Percentiles rank a stretch among this genome's conserved stretches.
Evolutionary conservation across 2,329 filamentous ascomycete genomes (phyloP).

Genomic region (Teratosphaeriaceae sp.): DNA sequence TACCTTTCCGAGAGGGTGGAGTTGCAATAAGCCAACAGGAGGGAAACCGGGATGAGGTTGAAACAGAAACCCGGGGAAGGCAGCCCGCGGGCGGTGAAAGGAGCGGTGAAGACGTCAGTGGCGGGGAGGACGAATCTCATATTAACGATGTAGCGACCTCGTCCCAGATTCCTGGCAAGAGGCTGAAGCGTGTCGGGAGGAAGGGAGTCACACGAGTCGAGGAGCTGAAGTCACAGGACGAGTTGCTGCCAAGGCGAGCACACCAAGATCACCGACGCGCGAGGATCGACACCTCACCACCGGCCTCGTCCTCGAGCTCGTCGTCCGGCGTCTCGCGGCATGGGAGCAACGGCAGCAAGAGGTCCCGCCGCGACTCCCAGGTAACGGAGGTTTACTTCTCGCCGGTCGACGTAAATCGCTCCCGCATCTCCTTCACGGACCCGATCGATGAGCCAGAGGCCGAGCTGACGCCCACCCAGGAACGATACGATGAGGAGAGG

Average conservation of each 20-base stretch:
- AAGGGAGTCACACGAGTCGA: not conserved
- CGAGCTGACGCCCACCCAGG: conserved; percentile 11
- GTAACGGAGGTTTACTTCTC: conserved; percentile 22
- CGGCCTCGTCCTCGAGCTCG: not conserved
- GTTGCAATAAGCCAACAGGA: too few relatives aligned
- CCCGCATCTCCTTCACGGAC: conserved; percentile 18
- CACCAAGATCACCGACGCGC: not conserved
- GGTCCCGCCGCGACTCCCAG: conserved; percentile 1
- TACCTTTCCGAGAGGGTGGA: not conserved
- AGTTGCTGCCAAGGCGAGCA: not conserved
- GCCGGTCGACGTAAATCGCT: conserved; percentile 17
- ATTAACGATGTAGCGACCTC: not conserved
- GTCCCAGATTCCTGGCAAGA: too few relatives aligned
- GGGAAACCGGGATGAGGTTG: not conserved
- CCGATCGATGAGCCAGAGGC: conserved; percentile 8
- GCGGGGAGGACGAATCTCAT: too few relatives aligned
- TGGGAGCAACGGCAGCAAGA: not conserved
- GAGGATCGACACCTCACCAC: not conserved
- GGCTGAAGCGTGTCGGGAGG: too few relatives aligned
- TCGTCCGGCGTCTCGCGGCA: not conserved
- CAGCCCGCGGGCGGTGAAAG: not conserved
- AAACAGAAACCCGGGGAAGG: not conserved
- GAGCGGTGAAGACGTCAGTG: not conserved
- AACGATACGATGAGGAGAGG: conserved; percentile 6
- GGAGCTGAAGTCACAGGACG: not conserved